A percentile compares a stretch with the other conserved stretches of the same genome.
These are phyloP conservation scores for Datisca glomerata DNA, from an alignment of 306 rosid genomes.

Conservation along the genomic window DNA sequence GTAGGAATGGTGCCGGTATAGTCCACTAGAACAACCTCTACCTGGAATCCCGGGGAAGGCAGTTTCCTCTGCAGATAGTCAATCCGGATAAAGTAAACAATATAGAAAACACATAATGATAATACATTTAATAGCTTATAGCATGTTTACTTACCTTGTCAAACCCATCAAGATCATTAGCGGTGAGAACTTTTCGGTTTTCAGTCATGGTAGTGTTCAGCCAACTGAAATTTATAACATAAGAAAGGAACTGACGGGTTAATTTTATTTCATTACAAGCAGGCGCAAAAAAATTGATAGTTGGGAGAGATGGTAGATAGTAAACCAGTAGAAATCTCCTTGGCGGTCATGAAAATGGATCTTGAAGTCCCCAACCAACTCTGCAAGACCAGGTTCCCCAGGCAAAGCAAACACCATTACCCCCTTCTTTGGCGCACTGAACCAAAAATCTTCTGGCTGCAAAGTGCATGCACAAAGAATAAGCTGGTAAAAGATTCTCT, in stretches of 20 bases:
- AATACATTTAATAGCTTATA: neutral
- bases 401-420: conserved; percentile 96
- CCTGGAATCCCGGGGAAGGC: conserved; percentile 94
- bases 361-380: conserved; percentile 85
- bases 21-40: conserved; percentile 82
- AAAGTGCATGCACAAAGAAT: conserved; percentile 5
- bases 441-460: conserved; percentile 97
- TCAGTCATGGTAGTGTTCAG: conserved; percentile 89
- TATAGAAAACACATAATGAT: neutral
- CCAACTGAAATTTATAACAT: conserved; percentile 47
- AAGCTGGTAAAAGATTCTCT: neutral
- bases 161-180: conserved; percentile 81
- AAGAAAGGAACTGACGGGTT: conserved; percentile 7
- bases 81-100: too few species aligned
- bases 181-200: conserved; percentile 62
- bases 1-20: conserved; percentile 24
- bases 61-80: conserved; percentile 60
- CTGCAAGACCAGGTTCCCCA: conserved; percentile 96
- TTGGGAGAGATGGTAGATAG: conserved; percentile 4
- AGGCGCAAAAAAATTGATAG: conserved; percentile 6
- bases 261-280: conserved; percentile 11
- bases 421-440: conserved; percentile 94
- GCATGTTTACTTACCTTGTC: conserved; percentile 53
- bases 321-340: conserved; percentile 96
- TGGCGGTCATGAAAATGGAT: conserved; percentile 90